Evolutionary conservation across 169 alveolate species (phyloP), one percentile per base, ranked within the genome.

Genomic region (Cryptosporidium tyzzeri): DNA sequence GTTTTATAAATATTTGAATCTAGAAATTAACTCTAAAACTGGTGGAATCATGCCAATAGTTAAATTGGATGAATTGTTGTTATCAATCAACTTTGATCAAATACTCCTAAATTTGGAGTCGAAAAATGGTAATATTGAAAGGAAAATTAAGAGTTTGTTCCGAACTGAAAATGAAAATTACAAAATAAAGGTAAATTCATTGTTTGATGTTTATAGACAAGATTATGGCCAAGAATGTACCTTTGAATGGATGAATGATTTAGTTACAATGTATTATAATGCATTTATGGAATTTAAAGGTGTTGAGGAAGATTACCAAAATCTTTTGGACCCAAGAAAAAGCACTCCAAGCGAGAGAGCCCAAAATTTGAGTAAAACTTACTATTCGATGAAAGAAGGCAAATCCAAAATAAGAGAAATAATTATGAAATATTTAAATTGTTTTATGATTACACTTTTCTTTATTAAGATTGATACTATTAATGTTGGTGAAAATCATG

Each of bases 301-400:
- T 18, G 9, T 1, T 10, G 71, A 65, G 26, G 44, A n/a, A 33
- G 51, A 14, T 1, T 65, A 65, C 26, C 9, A 65, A 3, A 0
- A 0, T 10, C 26, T 65, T 6, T 18, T 65, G 71, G 71, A 65
- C 26, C 71, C 71, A 26, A 14, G 71, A n/a, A 65, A 65, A 65
- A 65, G 29, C 31, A 31, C 71, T 31, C 31, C 21, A 2, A 37
- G 16, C 12, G 53, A 65, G 1, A 65, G 71, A 29, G 51, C 44
- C 12, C 3, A 18, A 33, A 37, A n/a, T 65, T 14, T 65, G 16
- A 65, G 9, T 14, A 37, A 14, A 65, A 3, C 71, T 14, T 65
- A 26, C 12, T 65, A 31, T 35, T 14, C 8, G 12, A 33, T 65
- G 71, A 65, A 65, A n/a, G n/a, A 14, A 8, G 1, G 31, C 16